phyloP scores from a whole-genome alignment of 176 grass and related monocot species.

The Triticum aestivum region DNA sequence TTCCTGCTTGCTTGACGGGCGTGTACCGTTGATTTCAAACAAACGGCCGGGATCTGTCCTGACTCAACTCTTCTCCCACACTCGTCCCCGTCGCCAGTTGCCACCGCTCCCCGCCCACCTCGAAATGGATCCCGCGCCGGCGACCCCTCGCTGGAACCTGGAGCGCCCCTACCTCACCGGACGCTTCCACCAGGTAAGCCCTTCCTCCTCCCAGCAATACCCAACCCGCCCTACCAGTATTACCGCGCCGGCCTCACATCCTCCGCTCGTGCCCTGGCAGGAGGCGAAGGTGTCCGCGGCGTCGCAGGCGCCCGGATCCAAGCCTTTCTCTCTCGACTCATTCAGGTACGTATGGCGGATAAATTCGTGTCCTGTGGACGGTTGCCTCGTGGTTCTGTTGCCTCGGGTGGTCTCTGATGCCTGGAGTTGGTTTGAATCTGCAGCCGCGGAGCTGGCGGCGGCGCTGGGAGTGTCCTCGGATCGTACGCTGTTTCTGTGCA shows the following conservation, averaged over 20 bases:
- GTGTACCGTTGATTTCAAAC: neutral
- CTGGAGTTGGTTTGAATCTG: slow-evolving; percentile 31
- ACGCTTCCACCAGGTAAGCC: slow-evolving; percentile 77
- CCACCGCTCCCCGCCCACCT: neutral
- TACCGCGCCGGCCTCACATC: neutral
- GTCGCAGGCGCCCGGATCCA: slow-evolving; percentile 46
- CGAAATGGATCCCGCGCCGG: slow-evolving; percentile 58
- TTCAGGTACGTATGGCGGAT: slow-evolving; percentile 35
- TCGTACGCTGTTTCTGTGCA: slow-evolving; percentile 88
- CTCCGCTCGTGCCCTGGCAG: slow-evolving; percentile 36
- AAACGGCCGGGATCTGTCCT: neutral
- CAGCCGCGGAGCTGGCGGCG: slow-evolving; percentile 52
- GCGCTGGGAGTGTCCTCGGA: slow-evolving; percentile 73
- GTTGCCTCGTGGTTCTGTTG: neutral
- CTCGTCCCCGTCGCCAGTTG: neutral
- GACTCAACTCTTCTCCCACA: neutral
- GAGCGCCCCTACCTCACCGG: slow-evolving; percentile 93
- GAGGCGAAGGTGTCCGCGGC: slow-evolving; percentile 53
- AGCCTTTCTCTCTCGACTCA: slow-evolving; percentile 63
- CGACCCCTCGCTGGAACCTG: slow-evolving; percentile 80
- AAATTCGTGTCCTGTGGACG: neutral
- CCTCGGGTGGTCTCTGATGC: slow-evolving; percentile 27
- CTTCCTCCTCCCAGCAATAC: neutral
- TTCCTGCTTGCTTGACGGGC: neutral
- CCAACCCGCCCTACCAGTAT: neutral